Base-by-base conservation (phyloP, 352 stramenopile genomes). In the Phytophthora citrophthora region DNA sequence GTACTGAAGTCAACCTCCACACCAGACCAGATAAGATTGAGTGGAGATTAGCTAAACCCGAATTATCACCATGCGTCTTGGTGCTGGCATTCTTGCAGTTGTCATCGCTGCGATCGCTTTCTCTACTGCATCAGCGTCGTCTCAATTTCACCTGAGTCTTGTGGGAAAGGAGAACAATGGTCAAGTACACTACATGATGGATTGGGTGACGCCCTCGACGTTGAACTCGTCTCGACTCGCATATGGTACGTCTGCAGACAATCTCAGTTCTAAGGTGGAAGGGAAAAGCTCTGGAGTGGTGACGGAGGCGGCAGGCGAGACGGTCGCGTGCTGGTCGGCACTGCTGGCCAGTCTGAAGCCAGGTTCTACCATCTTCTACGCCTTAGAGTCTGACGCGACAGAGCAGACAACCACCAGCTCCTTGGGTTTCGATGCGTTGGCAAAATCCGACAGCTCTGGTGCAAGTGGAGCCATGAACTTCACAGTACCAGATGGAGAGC, bases 81-180 rank as follows among this genome's bases (percentile, higher is more conserved):
- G 39, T 16, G 20, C 20, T 40, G 24, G 32, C 16, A n/a, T 55
- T 27, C 41, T 36, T 39, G 34, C 43, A 4, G 23, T 65, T 12
- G 13, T 51, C 16, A 27, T 34, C 15, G 32, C 24, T 15, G 46
- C 40, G 13, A 24, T 23, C 12, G 20, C 41, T 26, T 56, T 62
- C 10, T 20, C 26, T 16, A 27, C 16, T 16, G 41, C 24, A 5
- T 54, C 55, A 5, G 74, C 73, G 2, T 65, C 78, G 38, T 61
- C 68, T 38, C 83, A 93, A 63, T 93, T 89, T 65, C 83, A 93
- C 56, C 68, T 93, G 46, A 91, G 76, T 40, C 53, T 91, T 47
- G 78, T 86, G 0, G 61, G 73, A 18, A 59, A 64, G 11, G 29
- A 60, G 31, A 47, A 57, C 39, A 47, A 77, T 66, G 67, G 59